Evolutionary conservation across 345 rosid species (phyloP).

Genomic region (Eutrema heterophyllum): DNA sequence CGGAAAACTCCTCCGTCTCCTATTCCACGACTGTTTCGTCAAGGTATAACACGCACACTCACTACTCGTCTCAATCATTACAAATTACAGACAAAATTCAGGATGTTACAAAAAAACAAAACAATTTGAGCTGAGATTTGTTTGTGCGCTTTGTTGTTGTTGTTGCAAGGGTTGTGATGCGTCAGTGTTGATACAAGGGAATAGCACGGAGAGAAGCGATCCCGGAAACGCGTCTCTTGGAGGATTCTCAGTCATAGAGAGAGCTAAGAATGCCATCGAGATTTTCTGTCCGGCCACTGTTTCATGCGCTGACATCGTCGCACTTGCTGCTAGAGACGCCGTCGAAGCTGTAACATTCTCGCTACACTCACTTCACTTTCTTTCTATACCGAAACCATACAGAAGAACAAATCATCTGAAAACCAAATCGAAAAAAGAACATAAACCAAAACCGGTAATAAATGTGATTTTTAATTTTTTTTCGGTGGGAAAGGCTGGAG

Average conservation of each 20-base stretch:
- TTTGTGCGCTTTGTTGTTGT: neutral
- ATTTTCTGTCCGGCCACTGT: conserved; percentile 58
- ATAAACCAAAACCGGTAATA: neutral
- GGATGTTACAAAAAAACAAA: neutral
- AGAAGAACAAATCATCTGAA: too few relatives aligned
- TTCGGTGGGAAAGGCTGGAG: conserved; percentile 46
- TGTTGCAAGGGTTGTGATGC: conserved; percentile 75
- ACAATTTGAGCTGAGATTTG: neutral
- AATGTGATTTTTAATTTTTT: neutral
- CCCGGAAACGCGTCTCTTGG: conserved; percentile 75
- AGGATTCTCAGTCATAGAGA: conserved; percentile 63
- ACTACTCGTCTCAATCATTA: neutral
- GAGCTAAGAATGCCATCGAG: conserved; percentile 55
- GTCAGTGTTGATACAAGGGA: conserved; percentile 72
- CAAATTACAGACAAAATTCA: neutral
- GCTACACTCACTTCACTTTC: neutral
- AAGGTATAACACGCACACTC: conserved; percentile 33
- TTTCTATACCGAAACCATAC: neutral
- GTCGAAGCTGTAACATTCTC: conserved; percentile 45
- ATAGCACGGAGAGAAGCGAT: conserved; percentile 64
- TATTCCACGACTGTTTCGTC: conserved; percentile 83
- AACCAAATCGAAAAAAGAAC: too few relatives aligned
- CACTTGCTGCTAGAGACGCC: conserved; percentile 74
- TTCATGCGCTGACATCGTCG: conserved; percentile 67
- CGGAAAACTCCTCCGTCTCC: conserved; percentile 74